Base-by-base conservation (phyloP, 177 flowering plant species). In the Vitis hybrid region DNA sequence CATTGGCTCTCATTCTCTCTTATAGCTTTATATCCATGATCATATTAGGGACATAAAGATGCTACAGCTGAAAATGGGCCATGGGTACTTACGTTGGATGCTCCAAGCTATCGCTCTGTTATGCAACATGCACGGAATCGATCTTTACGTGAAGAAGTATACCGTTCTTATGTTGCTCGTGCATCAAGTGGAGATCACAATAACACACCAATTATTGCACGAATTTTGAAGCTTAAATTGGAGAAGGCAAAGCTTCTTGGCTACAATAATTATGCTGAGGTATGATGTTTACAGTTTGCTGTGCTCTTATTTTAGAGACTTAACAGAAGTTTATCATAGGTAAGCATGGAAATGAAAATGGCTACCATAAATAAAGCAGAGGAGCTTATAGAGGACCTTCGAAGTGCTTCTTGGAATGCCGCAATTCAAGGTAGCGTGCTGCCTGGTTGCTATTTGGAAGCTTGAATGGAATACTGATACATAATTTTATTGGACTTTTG, bases 311-410 rank as follows among this genome's bases (percentile, higher is more conserved):
- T 61, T 74, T 11, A 52, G 64, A 18, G 61, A 55, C 69, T 70
- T 60, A 38, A 68, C 57, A 64, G 63, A 68, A 15, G 31, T 55
- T 52, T 47, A 19, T 62, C 70, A 68, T 59, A 95, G 99, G 95
- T 96, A 64, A 96, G 99, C 89, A 94, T 96, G 99, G 97, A 97
- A 63, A 84, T 81, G 71, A 94, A 96, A 85, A 94, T 96, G 99
- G 98, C 97, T n/a, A 94, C 95, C 33, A 90, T 96, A 78, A 83
- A 83, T 24, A 96, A 84, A 81, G 98, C 97, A 20, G 83, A 83
- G 79, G 97, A 93, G 66, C 97, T 93, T n/a, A 82, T 93, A 50
- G 97, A 92, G 79, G 92, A 88, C 82, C 89, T 93, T 71, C 88
- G 89, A 1, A 86, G 78, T 73, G 97, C 97, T 74, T 92, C 98